A percentile compares a stretch with the other conserved stretches of the same genome.
These are phyloP conservation scores for Acacia confusa DNA, from an alignment of 306 rosid species.

Conservation along the genomic window DNA sequence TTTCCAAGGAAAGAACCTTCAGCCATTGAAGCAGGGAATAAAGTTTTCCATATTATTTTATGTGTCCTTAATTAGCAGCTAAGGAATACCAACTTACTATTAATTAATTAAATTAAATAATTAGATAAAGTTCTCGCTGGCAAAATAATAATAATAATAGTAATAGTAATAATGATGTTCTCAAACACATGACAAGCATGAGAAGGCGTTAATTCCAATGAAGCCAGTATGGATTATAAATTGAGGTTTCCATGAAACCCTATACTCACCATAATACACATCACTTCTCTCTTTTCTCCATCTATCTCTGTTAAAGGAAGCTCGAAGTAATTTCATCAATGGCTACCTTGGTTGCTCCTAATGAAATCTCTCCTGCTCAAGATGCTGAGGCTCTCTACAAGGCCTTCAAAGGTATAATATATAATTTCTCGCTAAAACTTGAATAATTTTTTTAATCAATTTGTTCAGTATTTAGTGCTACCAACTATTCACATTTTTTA, in stretches of 20 bases:
- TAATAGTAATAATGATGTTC: neutral
- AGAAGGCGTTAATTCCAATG: constrained; percentile 44
- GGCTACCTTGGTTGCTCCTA: constrained; percentile 51
- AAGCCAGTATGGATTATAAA: constrained; percentile 20
- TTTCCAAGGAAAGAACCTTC: neutral
- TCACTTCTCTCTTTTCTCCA: neutral
- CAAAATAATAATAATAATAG: no score
- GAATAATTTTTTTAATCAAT: neutral
- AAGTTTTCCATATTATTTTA: neutral
- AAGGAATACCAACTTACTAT: neutral
- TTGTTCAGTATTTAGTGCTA: neutral
- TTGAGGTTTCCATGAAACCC: neutral
- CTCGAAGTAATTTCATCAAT: constrained; percentile 33
- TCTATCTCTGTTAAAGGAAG: neutral
- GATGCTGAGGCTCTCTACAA: constrained; percentile 68
- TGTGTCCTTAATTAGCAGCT: neutral
- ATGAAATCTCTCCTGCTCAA: constrained; percentile 42
- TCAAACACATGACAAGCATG: constrained; percentile 12
- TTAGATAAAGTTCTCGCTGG: neutral
- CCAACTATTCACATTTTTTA: neutral
- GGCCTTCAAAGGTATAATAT: constrained; percentile 58
- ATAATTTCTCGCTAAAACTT: neutral
- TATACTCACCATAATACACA: neutral
- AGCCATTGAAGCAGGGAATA: neutral
- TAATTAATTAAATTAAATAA: neutral